Evolutionary conservation across 306 rosid species (phyloP), one percentile per base, ranked within the genome.

Genomic region (Prunus mume): DNA sequence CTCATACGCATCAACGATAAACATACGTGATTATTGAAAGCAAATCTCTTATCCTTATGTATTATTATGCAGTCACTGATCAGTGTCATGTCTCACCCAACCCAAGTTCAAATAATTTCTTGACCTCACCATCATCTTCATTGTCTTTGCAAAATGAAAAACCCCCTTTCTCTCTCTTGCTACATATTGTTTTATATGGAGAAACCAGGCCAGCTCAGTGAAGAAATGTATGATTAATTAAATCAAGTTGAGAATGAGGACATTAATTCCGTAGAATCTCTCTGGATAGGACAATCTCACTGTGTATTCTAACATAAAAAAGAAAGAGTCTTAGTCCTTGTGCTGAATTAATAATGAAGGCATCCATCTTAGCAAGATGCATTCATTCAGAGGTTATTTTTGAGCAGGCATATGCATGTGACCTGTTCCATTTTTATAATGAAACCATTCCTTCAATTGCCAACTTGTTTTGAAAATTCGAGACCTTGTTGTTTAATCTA

Each of bases 241-340:
- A 25, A 41, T 50, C 68, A 66, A 56, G 74, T 76, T 64, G 81
- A 68, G 74, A 81, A 58, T 73, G 76, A 76, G 70, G 81, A 76
- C 86, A 81, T 73, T 63, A 77, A 73, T 66, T 24, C 72, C 63
- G 30, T 49, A 76, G 66, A 77, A 71, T 73, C 54, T 49, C 72
- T 27, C 14, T 63, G 64, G 27, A 76, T 41, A 17, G 65, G 81
- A 84, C 85, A 78, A 72, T 77, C 83, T 71, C 75, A 41, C 28
- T 72, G 41, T 64, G 58, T 76, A 34, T 78, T 76, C 30, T 69
- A 76, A 50, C 78, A 41, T 28, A 12, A 58, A 17, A 15, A 15
- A 34, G 43, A 38, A 72, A 60, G 78, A 63, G 69, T 50, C 65
- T 69, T 75, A 34, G 64, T 63, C 76, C 28, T 41, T 28, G 46